A percentile compares a stretch with the other conserved stretches of the same genome.
phyloP scores from a whole-genome alignment of 2,329 filamentous ascomycete species.

The Phyllosticta citriasiana region DNA sequence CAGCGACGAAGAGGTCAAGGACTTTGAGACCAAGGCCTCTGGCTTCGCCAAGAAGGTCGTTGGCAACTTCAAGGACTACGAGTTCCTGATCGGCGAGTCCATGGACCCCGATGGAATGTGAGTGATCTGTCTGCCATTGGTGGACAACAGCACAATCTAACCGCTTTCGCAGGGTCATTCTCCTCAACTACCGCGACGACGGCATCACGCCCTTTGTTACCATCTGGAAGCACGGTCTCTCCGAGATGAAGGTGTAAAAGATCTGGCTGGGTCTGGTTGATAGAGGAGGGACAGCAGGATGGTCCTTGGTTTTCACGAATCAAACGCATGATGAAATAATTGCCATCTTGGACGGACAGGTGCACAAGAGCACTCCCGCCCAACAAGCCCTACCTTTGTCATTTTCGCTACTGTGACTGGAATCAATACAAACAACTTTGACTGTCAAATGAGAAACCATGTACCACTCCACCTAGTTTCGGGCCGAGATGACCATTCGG shows the following conservation, averaged over 20 bases:
- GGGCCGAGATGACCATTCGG: not conserved
- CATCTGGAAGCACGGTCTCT: constrained; percentile 91
- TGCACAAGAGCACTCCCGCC: not conserved
- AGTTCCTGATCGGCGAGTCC: constrained; percentile 85
- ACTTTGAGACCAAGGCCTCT: constrained; percentile 69
- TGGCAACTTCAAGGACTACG: constrained; percentile 87
- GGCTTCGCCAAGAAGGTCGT: constrained; percentile 74
- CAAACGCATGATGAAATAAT: constrained; percentile 25
- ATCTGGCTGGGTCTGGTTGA: not conserved
- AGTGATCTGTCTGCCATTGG: constrained; percentile 27
- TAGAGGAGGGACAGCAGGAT: constrained; percentile 13
- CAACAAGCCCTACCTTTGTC: not conserved
- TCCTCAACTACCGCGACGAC: constrained; percentile 97
- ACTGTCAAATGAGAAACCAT: not conserved
- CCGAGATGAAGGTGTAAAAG: constrained; percentile 78
- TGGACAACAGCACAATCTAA: not conserved
- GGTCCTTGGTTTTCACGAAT: constrained; percentile 27
- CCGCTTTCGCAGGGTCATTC: constrained; percentile 55
- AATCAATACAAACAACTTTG: not conserved
- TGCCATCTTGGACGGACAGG: not conserved
- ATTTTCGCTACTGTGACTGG: not conserved
- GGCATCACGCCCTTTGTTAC: constrained; percentile 81
- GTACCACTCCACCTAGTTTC: not conserved
- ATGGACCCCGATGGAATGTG: constrained; percentile 94
- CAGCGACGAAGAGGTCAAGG: constrained; percentile 56